Conservation (phyloP, 345 rosid genomes). For the Eucalyptus pumila region DNA sequence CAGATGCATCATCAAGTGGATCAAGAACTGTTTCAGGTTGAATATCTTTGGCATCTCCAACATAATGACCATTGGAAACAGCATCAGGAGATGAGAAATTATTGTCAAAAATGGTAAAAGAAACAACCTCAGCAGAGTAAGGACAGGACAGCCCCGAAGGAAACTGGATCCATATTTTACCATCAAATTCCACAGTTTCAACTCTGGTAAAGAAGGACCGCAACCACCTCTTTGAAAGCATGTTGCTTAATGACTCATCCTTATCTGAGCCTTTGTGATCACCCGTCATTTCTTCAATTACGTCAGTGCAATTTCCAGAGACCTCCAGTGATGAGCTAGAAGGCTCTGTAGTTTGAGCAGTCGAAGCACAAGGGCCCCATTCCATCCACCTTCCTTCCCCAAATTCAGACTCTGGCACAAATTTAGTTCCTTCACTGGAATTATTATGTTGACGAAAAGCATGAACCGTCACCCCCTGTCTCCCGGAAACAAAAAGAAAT, state of each 20-base stretch:
- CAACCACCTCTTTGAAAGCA: slow-evolving; percentile 60
- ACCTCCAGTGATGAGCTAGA: slow-evolving; percentile 10
- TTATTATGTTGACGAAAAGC: slow-evolving; percentile 47
- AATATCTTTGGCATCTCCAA: slow-evolving; percentile 4
- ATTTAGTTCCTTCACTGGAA: slow-evolving; percentile 3
- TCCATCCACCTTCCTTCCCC: slow-evolving; percentile 77
- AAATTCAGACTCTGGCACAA: slow-evolving; percentile 22
- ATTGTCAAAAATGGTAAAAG: slow-evolving; percentile 51
- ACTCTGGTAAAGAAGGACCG: slow-evolving; percentile 53
- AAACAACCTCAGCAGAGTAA: slow-evolving; percentile 65
- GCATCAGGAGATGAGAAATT: slow-evolving; percentile 26
- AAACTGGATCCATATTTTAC: slow-evolving; percentile 48
- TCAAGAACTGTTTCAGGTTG: slow-evolving; percentile 4
- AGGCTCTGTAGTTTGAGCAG: slow-evolving; percentile 8
- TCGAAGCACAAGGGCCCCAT: slow-evolving; percentile 59
- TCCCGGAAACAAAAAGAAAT: slow-evolving; percentile 65
- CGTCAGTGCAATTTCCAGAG: slow-evolving; percentile 2
- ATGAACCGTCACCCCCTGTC: slow-evolving; percentile 66
- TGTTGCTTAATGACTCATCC: slow-evolving; percentile 14
- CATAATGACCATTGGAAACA: slow-evolving; percentile 14
- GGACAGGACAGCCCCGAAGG: slow-evolving; percentile 66
- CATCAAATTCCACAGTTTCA: slow-evolving; percentile 49
- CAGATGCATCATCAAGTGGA: slow-evolving; percentile 10
- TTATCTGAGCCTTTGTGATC: not conserved
- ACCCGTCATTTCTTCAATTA: slow-evolving; percentile 1